Evolutionary conservation across 2,329 filamentous ascomycete genomes (phyloP).

Genomic region (Diaporthe citri): DNA sequence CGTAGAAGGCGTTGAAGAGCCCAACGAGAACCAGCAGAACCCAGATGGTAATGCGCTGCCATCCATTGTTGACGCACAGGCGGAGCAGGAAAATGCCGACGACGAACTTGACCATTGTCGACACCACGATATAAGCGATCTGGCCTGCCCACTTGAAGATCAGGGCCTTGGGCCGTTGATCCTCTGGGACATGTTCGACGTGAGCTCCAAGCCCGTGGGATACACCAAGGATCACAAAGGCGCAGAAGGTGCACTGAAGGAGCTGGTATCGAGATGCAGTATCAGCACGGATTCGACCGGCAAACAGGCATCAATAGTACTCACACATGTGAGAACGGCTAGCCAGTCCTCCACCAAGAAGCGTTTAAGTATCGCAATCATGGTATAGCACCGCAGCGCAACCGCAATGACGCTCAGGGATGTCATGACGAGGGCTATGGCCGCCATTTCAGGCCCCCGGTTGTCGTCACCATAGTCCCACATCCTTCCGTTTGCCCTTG

Average conservation of each 20-base stretch:
- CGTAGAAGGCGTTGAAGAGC: constrained; percentile 51
- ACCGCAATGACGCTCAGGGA: constrained; percentile 36
- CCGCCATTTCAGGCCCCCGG: constrained; percentile 37
- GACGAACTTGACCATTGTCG: constrained; percentile 54
- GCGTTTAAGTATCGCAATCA: constrained; percentile 38
- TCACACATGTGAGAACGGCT: constrained; percentile 38
- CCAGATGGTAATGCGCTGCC: constrained; percentile 52
- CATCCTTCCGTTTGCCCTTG: constrained; percentile 25
- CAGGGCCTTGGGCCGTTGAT: constrained; percentile 35
- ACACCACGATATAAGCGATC: constrained; percentile 54
- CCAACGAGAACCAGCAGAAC: constrained; percentile 48
- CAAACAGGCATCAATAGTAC: background rate
- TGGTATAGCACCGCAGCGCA: constrained; percentile 38
- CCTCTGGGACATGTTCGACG: constrained; percentile 33
- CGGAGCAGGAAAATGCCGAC: constrained; percentile 56
- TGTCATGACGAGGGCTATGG: constrained; percentile 36
- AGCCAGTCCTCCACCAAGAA: constrained; percentile 40
- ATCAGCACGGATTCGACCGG: background rate
- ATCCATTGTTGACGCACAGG: constrained; percentile 49
- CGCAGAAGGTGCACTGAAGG: constrained; percentile 36
- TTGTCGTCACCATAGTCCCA: constrained; percentile 40
- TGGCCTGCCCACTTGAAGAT: constrained; percentile 52
- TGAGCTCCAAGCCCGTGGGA: constrained; percentile 39
- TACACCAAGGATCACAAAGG: constrained; percentile 34
- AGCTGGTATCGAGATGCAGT: constrained; percentile 1